Evolutionary conservation across 805 yeast species (phyloP).

Genomic region (Lipomyces yamadae): DNA sequence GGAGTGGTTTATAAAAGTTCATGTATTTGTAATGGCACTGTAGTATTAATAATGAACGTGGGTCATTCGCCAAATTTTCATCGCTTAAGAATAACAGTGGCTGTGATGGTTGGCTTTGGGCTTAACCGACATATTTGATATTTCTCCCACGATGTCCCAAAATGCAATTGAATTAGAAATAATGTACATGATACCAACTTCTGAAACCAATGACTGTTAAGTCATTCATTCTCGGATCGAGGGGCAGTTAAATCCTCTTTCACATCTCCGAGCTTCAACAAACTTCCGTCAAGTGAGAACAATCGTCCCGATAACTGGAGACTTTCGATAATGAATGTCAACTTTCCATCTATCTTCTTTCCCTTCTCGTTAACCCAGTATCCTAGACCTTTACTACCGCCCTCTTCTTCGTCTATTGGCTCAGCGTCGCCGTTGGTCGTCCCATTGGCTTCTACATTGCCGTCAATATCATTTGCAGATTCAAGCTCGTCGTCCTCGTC

Average conservation of each 20-base stretch:
- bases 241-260: slow-evolving; percentile 79
- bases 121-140: not conserved
- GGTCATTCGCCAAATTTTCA: not conserved
- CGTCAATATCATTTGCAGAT: slow-evolving; percentile 25
- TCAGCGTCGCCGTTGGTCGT: slow-evolving; percentile 37
- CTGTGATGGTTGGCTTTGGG: too few relatives aligned
- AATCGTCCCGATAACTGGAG: slow-evolving; percentile 74
- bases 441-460: slow-evolving; percentile 25
- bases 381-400: slow-evolving; percentile 62
- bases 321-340: slow-evolving; percentile 73
- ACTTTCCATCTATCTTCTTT: slow-evolving; percentile 77
- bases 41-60: not conserved
- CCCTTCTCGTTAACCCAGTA: slow-evolving; percentile 85
- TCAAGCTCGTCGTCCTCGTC: slow-evolving; percentile 52
- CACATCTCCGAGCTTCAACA: slow-evolving; percentile 63
- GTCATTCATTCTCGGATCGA: slow-evolving; percentile 47
- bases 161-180: not conserved
- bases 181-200: not conserved
- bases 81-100: not conserved
- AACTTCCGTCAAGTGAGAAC: slow-evolving; percentile 86
- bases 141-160: not conserved
- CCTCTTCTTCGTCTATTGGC: slow-evolving; percentile 18
- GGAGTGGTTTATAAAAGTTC: slow-evolving; percentile 2
- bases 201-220: not conserved
- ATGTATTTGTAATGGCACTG: slow-evolving; percentile 5